These are phyloP conservation scores for Coemansia sp. DNA, from an alignment of 192 early-diverging fungal species.

Conservation along the genomic window DNA sequence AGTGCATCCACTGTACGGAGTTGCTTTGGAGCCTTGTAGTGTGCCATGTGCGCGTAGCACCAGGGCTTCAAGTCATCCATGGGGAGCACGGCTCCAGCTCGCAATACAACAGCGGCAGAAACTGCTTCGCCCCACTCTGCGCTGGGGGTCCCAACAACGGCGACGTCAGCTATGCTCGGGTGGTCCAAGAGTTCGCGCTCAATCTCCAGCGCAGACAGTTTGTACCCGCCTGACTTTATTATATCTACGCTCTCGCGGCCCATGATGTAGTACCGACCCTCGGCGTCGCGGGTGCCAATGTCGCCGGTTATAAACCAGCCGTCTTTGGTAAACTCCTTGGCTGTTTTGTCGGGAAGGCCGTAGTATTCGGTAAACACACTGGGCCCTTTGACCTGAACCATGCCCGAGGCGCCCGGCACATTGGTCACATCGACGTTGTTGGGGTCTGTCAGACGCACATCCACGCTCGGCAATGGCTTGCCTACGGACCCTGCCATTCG, in stretches of 20 bases:
- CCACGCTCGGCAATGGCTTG: conserved; percentile 68
- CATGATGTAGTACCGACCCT: conserved; percentile 69
- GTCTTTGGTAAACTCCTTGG: conserved; percentile 66
- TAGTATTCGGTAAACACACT: conserved; percentile 81
- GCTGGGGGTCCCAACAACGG: conserved; percentile 70
- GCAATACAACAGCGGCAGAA: conserved; percentile 63
- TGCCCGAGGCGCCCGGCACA: conserved; percentile 56
- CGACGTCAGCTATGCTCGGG: conserved; percentile 63
- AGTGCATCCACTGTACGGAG: conserved; percentile 55
- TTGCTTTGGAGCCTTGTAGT: conserved; percentile 72
- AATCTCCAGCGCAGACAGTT: conserved; percentile 80
- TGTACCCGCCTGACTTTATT: conserved; percentile 87
- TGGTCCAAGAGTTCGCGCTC: conserved; percentile 74
- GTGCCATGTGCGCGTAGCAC: conserved; percentile 64
- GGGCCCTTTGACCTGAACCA: conserved; percentile 71
- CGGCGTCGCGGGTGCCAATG: conserved; percentile 57
- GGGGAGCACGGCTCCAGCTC: conserved; percentile 19
- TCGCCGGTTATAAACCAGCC: conserved; percentile 86
- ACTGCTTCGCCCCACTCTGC: conserved; percentile 77
- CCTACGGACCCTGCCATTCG: conserved; percentile 65
- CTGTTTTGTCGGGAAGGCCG: conserved; percentile 65
- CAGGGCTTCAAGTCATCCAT: conserved; percentile 43
- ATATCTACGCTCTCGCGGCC: conserved; percentile 82
- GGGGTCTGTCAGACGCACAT: conserved; percentile 56
- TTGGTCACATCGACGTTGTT: conserved; percentile 56